Evolutionary conservation across 805 yeast species (phyloP).

Genomic region (Nakazawaea populi): DNA sequence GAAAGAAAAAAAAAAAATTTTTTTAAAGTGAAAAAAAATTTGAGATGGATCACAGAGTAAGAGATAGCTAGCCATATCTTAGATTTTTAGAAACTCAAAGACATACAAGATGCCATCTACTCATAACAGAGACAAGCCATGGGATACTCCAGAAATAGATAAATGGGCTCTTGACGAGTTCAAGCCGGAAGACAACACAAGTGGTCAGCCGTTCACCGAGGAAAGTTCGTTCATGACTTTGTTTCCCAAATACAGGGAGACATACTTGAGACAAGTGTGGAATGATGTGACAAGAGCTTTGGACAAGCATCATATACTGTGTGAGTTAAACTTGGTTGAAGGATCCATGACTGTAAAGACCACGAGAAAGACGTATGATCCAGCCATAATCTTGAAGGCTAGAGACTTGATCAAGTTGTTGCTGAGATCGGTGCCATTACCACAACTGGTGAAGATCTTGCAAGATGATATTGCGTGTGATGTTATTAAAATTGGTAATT

Average conservation of each 20-base stretch:
- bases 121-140: conserved; percentile 91
- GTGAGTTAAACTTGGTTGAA: conserved; percentile 85
- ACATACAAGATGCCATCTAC: conserved; percentile 70
- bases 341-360: conserved; percentile 98
- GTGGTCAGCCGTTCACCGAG: conserved; percentile 89
- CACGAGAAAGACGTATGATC: conserved; percentile 92
- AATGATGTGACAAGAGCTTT: conserved; percentile 83
- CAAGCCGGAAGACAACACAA: conserved; percentile 79
- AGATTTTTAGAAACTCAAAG: neutral
- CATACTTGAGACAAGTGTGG: conserved; percentile 85
- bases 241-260: conserved; percentile 95
- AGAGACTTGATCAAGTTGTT: conserved; percentile 89
- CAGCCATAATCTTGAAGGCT: conserved; percentile 88
- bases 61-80: neutral
- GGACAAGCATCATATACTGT: conserved; percentile 68
- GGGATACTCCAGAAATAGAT: conserved; percentile 95
- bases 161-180: conserved; percentile 90
- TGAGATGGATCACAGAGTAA: neutral
- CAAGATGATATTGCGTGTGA: conserved; percentile 95
- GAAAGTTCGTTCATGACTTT: conserved; percentile 92
- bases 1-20: conserved; percentile 1
- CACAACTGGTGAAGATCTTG: conserved; percentile 88
- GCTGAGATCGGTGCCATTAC: conserved; percentile 95
- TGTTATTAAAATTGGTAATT: conserved; percentile 88
- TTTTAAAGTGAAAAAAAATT: neutral